Conservation (phyloP, 164 flowering plant genomes). For the Saururus chinensis region DNA sequence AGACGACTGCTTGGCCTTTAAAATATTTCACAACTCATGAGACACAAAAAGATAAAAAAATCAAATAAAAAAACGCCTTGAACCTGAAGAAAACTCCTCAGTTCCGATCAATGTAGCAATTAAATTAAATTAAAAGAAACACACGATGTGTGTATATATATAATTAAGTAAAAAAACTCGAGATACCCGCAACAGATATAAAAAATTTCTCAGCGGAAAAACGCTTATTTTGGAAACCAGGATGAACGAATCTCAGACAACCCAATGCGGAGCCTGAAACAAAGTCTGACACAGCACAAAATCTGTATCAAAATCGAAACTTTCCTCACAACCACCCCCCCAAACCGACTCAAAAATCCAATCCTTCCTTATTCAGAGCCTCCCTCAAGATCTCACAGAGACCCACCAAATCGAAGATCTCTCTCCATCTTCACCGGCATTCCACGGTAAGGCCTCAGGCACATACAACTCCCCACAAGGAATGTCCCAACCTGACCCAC, state of each 20-base stretch:
- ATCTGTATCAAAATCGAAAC: not conserved
- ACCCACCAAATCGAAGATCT: too few species aligned
- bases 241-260: too few species aligned
- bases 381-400: not conserved
- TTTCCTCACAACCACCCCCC: not conserved
- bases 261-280: too few species aligned
- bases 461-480: not conserved
- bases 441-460: not conserved
- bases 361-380: not conserved
- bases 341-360: not conserved
- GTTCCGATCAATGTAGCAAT: constrained; percentile 10
- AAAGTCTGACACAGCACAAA: not conserved
- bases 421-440: too few species aligned
- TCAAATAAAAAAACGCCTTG: not conserved
- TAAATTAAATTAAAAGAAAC: too few species aligned
- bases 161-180: too few species aligned
- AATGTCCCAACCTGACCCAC: not conserved
- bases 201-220: too few species aligned
- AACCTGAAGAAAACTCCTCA: constrained; percentile 3
- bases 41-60: too few species aligned
- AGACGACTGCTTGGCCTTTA: not conserved
- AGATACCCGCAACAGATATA: too few species aligned
- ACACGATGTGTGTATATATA: too few species aligned
- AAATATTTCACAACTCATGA: too few species aligned
- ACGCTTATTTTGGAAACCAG: too few species aligned